Conservation (phyloP, 345 rosid species). For the Excoecaria agallocha region DNA sequence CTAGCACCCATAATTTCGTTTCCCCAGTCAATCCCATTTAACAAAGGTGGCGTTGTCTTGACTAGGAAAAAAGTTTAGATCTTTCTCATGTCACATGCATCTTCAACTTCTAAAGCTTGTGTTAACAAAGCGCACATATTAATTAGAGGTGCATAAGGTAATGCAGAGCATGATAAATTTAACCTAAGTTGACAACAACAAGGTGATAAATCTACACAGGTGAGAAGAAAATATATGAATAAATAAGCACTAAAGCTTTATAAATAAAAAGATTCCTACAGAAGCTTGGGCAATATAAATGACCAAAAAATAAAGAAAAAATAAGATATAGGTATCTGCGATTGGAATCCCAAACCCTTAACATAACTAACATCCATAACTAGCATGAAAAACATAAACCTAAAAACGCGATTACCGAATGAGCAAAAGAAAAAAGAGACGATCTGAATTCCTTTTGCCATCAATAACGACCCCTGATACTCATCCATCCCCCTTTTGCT, state of each 20-base stretch:
- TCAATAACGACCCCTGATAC: not conserved
- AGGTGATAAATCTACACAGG: not conserved
- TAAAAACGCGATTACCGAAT: constrained; percentile 16
- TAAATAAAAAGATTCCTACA: constrained; percentile 17
- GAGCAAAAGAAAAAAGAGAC: constrained; percentile 22
- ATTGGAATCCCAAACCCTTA: constrained; percentile 14
- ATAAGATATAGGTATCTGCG: constrained; percentile 11
- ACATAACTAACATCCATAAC: constrained; percentile 19
- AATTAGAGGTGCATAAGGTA: not conserved
- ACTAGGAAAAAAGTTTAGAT: not conserved
- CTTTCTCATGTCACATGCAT: not conserved
- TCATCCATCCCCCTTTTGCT: constrained; percentile 16
- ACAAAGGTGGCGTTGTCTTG: not conserved
- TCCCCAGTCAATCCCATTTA: not conserved
- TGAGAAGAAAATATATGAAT: constrained; percentile 6
- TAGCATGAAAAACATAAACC: constrained; percentile 17
- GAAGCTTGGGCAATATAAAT: constrained; percentile 6
- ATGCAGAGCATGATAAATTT: not conserved
- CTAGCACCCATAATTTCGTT: not conserved
- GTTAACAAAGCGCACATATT: not conserved
- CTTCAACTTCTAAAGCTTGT: not conserved
- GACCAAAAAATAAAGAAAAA: not conserved
- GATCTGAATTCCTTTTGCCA: not conserved
- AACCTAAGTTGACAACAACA: not conserved
- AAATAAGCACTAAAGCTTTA: constrained; percentile 13